phyloP scores from a whole-genome alignment of 2,329 filamentous ascomycete species.

The Trichoderma semiorbis region DNA sequence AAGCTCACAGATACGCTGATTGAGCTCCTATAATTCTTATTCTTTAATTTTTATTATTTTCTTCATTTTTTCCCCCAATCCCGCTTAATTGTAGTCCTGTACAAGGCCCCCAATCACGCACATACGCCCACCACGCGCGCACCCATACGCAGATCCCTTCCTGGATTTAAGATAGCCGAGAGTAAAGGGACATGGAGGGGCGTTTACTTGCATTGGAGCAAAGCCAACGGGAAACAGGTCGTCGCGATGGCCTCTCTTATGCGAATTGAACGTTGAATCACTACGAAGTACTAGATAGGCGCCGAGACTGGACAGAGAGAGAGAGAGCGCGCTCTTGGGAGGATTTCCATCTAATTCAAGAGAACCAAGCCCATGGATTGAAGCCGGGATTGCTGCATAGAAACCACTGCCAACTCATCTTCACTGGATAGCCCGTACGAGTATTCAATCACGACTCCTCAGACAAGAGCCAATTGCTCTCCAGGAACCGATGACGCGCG shows the following conservation, averaged over 20 bases:
- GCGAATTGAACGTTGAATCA: background rate
- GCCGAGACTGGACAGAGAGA: background rate
- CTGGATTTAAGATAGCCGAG: constrained; percentile 6
- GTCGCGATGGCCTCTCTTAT: background rate
- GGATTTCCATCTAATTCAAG: background rate
- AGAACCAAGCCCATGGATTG: background rate
- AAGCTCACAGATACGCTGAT: background rate
- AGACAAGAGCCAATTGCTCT: background rate
- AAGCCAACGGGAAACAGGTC: background rate
- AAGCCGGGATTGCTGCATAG: background rate
- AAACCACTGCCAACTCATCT: background rate
- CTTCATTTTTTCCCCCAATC: background rate
- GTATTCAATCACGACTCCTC: background rate
- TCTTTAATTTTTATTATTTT: background rate
- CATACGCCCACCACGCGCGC: background rate
- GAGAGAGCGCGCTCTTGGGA: background rate
- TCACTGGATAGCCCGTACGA: background rate
- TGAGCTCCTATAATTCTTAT: background rate
- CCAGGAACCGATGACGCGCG: background rate
- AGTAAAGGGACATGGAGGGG: background rate
- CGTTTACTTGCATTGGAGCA: background rate
- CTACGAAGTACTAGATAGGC: background rate
- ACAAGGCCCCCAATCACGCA: background rate
- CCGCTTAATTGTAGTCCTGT: background rate
- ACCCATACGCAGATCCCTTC: constrained; percentile 4